phyloP scores from a whole-genome alignment of 2,329 filamentous ascomycete genomes.

The Fusarium temperatum region DNA sequence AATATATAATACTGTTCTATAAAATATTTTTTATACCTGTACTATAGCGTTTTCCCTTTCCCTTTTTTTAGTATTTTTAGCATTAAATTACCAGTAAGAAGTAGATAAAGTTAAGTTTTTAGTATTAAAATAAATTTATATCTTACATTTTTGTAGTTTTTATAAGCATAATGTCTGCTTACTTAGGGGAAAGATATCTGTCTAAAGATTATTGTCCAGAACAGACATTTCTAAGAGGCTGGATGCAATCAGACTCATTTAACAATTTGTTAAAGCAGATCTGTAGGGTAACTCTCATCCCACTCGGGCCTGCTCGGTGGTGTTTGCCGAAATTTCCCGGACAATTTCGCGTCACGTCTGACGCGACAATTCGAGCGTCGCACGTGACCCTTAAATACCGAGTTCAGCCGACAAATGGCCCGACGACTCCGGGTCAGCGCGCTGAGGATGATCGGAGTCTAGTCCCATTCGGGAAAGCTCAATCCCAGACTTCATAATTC shows the following conservation, averaged over 20 bases:
- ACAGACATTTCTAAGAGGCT: neutral
- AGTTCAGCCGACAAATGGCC: neutral
- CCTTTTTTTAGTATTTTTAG: fast-evolving
- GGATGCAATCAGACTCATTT: neutral
- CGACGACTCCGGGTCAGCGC: neutral
- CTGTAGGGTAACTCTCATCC: neutral
- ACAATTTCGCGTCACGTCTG: neutral
- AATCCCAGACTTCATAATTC: neutral
- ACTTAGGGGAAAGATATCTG: fast-evolving
- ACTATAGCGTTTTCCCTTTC: fast-evolving
- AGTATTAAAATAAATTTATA: fast-evolving
- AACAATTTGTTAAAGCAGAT: too few relatives aligned
- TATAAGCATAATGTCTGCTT: fast-evolving
- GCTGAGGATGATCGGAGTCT: neutral
- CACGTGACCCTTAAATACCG: neutral
- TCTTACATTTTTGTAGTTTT: fast-evolving
- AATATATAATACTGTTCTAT: fast-evolving
- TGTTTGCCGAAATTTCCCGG: neutral
- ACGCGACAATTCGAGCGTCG: neutral
- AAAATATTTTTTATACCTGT: fast-evolving
- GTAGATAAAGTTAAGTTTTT: too few relatives aligned
- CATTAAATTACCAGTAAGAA: fast-evolving
- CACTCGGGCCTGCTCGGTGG: neutral
- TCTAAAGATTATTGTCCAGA: fast-evolving
- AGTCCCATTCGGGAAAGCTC: neutral